Evolutionary conservation across 495 filamentous ascomycete genomes (phyloP).

Genomic region (Penicillium chermesinum): DNA sequence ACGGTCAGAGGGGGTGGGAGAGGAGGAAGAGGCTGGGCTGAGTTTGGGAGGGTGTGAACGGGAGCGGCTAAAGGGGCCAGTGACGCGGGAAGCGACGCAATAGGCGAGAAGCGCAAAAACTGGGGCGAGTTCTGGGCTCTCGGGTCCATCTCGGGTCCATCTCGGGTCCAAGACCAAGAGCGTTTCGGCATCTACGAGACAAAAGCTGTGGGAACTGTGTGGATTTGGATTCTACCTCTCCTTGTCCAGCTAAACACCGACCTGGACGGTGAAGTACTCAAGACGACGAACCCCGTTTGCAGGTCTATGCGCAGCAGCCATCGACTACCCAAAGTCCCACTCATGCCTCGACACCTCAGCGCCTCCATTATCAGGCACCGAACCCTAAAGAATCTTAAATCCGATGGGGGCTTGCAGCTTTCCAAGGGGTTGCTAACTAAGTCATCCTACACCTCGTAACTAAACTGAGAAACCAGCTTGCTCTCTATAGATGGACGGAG

Average conservation of each 20-base stretch:
- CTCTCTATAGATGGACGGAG: no score
- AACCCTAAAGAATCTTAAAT: background rate
- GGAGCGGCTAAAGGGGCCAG: slow-evolving; percentile 25
- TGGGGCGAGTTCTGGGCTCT: slow-evolving; percentile 1
- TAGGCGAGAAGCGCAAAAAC: slow-evolving; percentile 29
- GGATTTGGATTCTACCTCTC: no score
- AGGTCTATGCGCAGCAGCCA: no score
- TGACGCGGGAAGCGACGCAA: slow-evolving; percentile 37
- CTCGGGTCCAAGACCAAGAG: no score
- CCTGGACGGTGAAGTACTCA: background rate
- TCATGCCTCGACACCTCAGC: background rate
- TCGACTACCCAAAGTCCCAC: no score
- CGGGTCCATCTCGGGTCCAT: background rate
- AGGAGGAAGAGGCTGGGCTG: slow-evolving; percentile 25
- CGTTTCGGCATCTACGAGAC: no score
- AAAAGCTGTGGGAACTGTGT: no score
- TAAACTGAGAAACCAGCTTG: no score
- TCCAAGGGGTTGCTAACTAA: no score
- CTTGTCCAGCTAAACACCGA: no score
- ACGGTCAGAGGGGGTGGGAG: slow-evolving; percentile 9
- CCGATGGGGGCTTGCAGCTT: no score
- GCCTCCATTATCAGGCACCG: background rate
- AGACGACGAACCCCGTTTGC: background rate
- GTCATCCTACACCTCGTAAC: no score
- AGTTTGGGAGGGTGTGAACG: slow-evolving; percentile 26